These are phyloP conservation scores for Exophiala calicioides DNA, from an alignment of 2,329 filamentous ascomycete genomes.

Conservation along the genomic window DNA sequence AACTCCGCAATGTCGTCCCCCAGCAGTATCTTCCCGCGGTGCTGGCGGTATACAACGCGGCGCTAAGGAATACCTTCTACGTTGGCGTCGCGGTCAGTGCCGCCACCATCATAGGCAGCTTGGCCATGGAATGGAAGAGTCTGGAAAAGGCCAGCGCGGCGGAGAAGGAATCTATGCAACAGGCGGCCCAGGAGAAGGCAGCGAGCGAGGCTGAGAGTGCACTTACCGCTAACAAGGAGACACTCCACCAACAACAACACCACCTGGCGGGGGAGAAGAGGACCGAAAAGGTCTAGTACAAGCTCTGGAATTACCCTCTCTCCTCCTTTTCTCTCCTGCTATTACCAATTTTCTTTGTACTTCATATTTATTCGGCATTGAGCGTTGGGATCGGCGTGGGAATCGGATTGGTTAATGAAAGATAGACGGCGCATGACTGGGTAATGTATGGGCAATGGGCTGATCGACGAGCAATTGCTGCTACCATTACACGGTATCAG, in stretches of 20 bases:
- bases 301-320: too few species aligned
- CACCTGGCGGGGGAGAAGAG: constrained; percentile 6
- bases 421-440: too few species aligned
- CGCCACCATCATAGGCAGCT: constrained; percentile 56
- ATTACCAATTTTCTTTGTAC: too few species aligned
- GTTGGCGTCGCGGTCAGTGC: constrained; percentile 58
- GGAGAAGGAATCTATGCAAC: too few species aligned
- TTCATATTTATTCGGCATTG: too few species aligned
- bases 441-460: too few species aligned
- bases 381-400: too few species aligned
- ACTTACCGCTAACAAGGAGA: background rate
- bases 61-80: constrained; percentile 61
- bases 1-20: constrained; percentile 56
- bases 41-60: constrained; percentile 63
- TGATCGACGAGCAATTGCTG: too few species aligned
- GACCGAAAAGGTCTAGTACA: constrained; percentile 10
- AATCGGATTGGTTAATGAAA: too few species aligned
- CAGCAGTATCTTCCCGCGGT: constrained; percentile 55
- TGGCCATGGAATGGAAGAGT: constrained; percentile 64
- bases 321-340: too few species aligned
- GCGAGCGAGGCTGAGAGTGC: constrained; percentile 12
- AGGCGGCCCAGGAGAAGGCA: constrained; percentile 18
- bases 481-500: too few species aligned
- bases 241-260: background rate
- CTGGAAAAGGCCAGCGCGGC: constrained; percentile 63